phyloP scores from a whole-genome alignment of 106 monocot species.

The Dioscorea alata region DNA sequence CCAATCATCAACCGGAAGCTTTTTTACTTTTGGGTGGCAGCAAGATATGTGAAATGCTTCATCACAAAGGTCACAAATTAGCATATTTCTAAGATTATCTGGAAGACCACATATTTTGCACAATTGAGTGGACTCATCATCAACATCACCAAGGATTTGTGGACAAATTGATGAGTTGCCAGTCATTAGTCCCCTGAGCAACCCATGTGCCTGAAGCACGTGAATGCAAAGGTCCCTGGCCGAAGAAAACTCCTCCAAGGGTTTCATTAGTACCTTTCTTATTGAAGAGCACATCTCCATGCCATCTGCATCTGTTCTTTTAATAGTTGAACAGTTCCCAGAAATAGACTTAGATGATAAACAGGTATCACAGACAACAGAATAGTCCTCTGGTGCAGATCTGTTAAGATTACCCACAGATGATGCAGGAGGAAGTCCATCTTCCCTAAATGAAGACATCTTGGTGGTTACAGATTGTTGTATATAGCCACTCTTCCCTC shows the following conservation, averaged over 20 bases:
- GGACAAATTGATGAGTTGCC: not conserved
- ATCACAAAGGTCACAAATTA: conserved; percentile 86
- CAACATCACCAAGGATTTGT: conserved; percentile 4
- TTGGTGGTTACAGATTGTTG: not conserved
- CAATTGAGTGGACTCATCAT: conserved; percentile 6
- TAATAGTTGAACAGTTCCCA: conserved; percentile 12
- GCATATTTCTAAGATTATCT: conserved; percentile 38
- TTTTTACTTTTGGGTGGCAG: conserved; percentile 42
- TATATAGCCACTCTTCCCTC: not conserved
- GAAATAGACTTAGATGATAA: conserved; percentile 19
- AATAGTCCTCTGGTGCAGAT: conserved; percentile 1
- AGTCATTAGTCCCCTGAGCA: conserved; percentile 4
- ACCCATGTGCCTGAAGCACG: conserved; percentile 16
- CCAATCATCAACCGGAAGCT: conserved; percentile 55
- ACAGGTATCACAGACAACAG: conserved; percentile 7
- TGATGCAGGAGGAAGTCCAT: not conserved
- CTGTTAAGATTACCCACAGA: not conserved
- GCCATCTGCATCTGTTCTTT: conserved; percentile 9
- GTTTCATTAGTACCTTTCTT: conserved; percentile 1
- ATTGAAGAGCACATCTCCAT: conserved; percentile 24
- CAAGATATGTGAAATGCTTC: conserved; percentile 79
- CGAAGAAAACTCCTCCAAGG: not conserved
- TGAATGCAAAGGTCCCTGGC: conserved; percentile 23
- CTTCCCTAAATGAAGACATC: not conserved
- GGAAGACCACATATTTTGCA: conserved; percentile 43